A percentile compares a stretch with the other conserved stretches of the same genome.
phyloP scores from a whole-genome alignment of 2,329 filamentous ascomycete species.

The Ambrosiella cleistominuta region DNA sequence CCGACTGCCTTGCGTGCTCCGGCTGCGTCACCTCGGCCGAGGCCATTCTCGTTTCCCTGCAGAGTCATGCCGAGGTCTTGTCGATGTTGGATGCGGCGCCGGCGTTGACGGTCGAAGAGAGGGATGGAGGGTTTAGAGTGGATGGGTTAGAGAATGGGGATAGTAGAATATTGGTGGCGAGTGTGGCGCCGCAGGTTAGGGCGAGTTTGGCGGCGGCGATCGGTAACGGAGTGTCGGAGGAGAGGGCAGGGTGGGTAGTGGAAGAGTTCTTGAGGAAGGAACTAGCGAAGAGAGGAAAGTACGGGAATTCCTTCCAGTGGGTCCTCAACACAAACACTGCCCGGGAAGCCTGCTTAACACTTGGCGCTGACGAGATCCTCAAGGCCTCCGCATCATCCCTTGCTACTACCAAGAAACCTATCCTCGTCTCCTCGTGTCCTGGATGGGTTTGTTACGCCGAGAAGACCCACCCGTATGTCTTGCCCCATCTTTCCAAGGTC shows the following conservation, averaged over 20 bases:
- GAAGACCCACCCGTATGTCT: slow-evolving; percentile 86
- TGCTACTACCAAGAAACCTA: slow-evolving; percentile 28
- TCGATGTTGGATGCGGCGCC: slow-evolving; percentile 56
- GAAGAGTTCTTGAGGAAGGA: slow-evolving; percentile 55
- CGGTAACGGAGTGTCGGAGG: slow-evolving; percentile 51
- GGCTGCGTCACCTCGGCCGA: slow-evolving; percentile 96
- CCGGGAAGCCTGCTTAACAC: slow-evolving; percentile 65
- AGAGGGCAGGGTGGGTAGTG: slow-evolving; percentile 65
- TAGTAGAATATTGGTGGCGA: slow-evolving; percentile 74
- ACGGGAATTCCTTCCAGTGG: slow-evolving; percentile 69
- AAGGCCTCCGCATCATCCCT: slow-evolving; percentile 13
- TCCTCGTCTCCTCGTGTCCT: slow-evolving; percentile 79
- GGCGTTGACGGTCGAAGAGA: slow-evolving; percentile 20
- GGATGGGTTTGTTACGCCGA: slow-evolving; percentile 99
- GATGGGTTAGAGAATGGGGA: slow-evolving; percentile 38
- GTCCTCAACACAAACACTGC: slow-evolving; percentile 77
- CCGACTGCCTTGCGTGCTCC: slow-evolving; percentile 92
- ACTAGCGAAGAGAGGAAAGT: slow-evolving; percentile 49
- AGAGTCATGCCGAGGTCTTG: slow-evolving; percentile 85
- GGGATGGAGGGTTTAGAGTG: slow-evolving; percentile 20
- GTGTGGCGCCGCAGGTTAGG: slow-evolving; percentile 77
- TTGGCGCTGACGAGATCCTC: slow-evolving; percentile 56
- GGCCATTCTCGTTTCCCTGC: slow-evolving; percentile 85
- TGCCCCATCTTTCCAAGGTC: slow-evolving; percentile 75
- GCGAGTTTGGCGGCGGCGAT: slow-evolving; percentile 79